These are phyloP conservation scores for Microcos paniculata DNA, from an alignment of 345 rosid species.

Conservation along the genomic window DNA sequence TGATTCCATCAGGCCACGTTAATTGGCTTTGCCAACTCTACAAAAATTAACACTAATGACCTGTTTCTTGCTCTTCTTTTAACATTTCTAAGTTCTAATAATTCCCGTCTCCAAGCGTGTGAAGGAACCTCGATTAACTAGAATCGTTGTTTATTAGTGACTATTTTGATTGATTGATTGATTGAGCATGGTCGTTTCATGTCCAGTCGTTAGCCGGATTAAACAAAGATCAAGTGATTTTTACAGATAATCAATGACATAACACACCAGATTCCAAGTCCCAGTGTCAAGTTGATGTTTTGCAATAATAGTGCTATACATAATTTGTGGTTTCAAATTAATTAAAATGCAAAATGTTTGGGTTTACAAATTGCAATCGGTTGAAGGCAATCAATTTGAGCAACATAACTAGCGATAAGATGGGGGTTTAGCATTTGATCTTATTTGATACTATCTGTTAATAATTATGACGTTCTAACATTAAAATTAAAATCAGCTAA, in stretches of 20 bases:
- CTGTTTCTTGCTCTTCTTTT: background rate
- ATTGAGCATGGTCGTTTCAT: background rate
- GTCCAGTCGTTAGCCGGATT: background rate
- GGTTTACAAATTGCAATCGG: background rate
- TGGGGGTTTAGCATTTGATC: background rate
- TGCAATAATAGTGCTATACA: background rate
- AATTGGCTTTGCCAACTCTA: background rate
- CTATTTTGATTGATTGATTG: background rate
- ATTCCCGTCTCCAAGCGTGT: background rate
- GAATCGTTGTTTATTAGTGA: background rate
- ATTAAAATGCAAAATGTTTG: no score
- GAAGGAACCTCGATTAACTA: background rate
- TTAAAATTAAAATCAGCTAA: background rate
- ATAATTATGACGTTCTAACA: background rate
- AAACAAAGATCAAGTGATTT: background rate
- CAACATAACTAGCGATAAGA: background rate
- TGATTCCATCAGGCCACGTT: conserved; percentile 14
- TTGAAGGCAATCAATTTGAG: background rate
- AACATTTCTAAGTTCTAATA: no score
- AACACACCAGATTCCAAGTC: background rate
- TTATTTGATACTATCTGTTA: no score
- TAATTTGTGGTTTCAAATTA: background rate
- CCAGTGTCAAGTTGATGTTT: background rate
- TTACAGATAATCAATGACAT: background rate
- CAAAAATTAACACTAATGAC: background rate